Evolutionary conservation across 108 stramenopile species (phyloP), one percentile per base, ranked within the genome.

Genomic region (Cyclotella choctawhatcheeana): DNA sequence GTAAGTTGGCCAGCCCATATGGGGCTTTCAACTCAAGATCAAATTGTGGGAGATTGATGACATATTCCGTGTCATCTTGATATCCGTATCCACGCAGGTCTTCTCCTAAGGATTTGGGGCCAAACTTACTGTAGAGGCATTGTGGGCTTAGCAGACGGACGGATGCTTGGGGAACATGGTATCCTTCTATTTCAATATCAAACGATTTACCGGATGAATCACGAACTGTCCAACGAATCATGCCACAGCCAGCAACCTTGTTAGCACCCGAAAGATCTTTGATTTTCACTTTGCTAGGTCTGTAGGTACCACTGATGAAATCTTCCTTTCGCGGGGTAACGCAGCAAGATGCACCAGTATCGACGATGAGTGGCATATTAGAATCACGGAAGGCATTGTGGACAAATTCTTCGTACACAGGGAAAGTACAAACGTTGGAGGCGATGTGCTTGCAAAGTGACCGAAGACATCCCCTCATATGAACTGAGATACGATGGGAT

Each of bases 211-310:
- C 37, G 8, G 37, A 40, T 12, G 6, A 8, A 40, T 40, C 37
- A 40, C 6, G 37, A 40, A 40, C 37, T 21, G 6, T 51, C 48
- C 64, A 66, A 16, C 21, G 17, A 0, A 66, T 5, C 5, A 66
- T n/a, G 2, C 64, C 64, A 32, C 51, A 26, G 12, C 63, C 63
- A 2, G 25, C 40, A 1, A 45, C 63, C 3, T 37, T 64, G 35
- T 64, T 64, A 2, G 32, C 31, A 2, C 26, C 27, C 2, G 47
- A 66, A 1, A 66, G 48, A 50, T 51, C 64, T 4, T 51, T 48
- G 45, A 66, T 66, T 16, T 50, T 29, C 45, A 51, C 29, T n/a
- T n/a, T n/a, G n/a, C n/a, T n/a, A 3, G 16, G 1, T 24, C 48
- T 51, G 30, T 18, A 2, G 48, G 20, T 12, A 20, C 51, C 48